Percentiles rank a stretch among this genome's conserved stretches.
Evolutionary conservation across 495 filamentous ascomycete genomes (phyloP).

Genomic region (Hypoxylon cercidicola): DNA sequence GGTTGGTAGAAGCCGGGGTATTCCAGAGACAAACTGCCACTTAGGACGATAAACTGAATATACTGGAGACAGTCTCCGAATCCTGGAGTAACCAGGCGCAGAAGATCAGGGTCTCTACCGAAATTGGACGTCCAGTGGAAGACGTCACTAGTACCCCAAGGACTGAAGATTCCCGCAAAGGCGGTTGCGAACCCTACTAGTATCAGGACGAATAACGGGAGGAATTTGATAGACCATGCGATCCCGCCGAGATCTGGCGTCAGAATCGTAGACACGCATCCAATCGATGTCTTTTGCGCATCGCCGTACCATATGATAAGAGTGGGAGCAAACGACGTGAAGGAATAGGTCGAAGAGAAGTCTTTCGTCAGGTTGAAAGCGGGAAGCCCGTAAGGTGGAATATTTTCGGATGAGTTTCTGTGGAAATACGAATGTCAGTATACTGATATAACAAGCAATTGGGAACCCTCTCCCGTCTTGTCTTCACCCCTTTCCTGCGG

Average conservation of each 20-base stretch:
- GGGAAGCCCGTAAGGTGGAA: conserved; percentile 60
- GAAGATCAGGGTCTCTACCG: conserved; percentile 89
- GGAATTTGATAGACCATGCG: conserved; percentile 74
- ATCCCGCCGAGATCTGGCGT: conserved; percentile 79
- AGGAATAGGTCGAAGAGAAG: conserved; percentile 83
- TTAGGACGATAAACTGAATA: conserved; percentile 90
- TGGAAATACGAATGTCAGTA: conserved; percentile 16
- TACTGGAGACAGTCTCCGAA: conserved; percentile 98
- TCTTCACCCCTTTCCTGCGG: neutral
- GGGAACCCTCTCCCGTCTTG: neutral
- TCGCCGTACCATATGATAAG: conserved; percentile 81
- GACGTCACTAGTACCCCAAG: conserved; percentile 89
- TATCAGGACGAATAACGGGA: conserved; percentile 81
- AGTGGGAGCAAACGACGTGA: conserved; percentile 78
- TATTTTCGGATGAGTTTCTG: conserved; percentile 7
- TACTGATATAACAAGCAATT: conserved; percentile 2
- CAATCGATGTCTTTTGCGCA: conserved; percentile 66
- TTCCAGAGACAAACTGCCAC: conserved; percentile 82
- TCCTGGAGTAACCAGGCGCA: conserved; percentile 92
- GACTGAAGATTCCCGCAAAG: conserved; percentile 86
- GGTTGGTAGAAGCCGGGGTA: conserved; percentile 97
- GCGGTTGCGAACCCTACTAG: conserved; percentile 83
- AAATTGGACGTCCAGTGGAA: conserved; percentile 97
- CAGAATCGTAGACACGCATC: conserved; percentile 80
- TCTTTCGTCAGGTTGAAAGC: conserved; percentile 80